Evolutionary conservation across 2,329 filamentous ascomycete species (phyloP).

Genomic region (Aspergillus sp.): DNA sequence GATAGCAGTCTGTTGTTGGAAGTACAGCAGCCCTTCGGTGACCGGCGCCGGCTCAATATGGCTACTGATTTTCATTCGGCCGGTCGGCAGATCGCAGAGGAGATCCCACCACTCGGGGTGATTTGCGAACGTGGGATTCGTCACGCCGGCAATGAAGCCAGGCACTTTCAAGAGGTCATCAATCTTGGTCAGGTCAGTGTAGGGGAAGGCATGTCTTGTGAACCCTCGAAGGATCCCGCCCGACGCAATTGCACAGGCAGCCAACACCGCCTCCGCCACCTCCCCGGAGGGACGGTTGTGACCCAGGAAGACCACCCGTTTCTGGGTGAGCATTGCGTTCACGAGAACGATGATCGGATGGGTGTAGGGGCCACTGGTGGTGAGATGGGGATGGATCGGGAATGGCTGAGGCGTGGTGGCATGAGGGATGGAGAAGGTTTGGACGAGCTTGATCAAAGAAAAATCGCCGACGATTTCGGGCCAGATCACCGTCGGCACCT

Average conservation of each 20-base stretch:
- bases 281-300: constrained; percentile 94
- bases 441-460: constrained; percentile 93
- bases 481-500: constrained; percentile 89
- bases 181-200: constrained; percentile 96
- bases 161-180: constrained; percentile 94
- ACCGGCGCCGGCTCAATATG: constrained; percentile 76
- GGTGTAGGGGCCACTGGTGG: constrained; percentile 83
- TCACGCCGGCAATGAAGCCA: constrained; percentile 96
- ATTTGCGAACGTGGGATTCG: constrained; percentile 91
- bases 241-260: constrained; percentile 90
- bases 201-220: constrained; percentile 93
- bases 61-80: constrained; percentile 90
- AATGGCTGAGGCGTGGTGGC: constrained; percentile 82
- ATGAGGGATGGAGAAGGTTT: constrained; percentile 85
- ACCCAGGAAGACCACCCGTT: constrained; percentile 91
- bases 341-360: constrained; percentile 94
- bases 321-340: constrained; percentile 93
- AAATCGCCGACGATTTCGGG: constrained; percentile 98
- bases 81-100: constrained; percentile 86
- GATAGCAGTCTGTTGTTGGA: constrained; percentile 67
- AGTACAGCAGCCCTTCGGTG: constrained; percentile 83
- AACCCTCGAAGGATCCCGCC: constrained; percentile 92
- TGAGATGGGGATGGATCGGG: constrained; percentile 83
- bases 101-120: constrained; percentile 99
- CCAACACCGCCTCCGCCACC: constrained; percentile 95